Conservation (phyloP, 176 grass and related monocot genomes). For the Aegilops longissima region DNA sequence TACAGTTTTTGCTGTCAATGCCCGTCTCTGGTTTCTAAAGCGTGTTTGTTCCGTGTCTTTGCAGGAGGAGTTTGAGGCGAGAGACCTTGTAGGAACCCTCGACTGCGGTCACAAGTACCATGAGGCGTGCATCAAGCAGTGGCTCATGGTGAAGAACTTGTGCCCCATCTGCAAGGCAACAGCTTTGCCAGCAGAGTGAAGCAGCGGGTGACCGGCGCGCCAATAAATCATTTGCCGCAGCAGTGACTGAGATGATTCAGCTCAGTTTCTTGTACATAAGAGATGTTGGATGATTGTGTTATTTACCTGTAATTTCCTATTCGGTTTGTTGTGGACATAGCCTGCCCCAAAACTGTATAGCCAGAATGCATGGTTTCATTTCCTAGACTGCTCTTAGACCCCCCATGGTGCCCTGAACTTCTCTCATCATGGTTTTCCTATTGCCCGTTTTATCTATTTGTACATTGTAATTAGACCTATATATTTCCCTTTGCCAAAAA, state of each 20-base stretch:
- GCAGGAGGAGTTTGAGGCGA: conserved; percentile 54
- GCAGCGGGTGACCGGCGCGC: conserved; percentile 12
- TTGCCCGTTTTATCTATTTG: not conserved
- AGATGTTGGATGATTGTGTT: conserved; percentile 25
- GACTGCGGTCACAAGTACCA: conserved; percentile 61
- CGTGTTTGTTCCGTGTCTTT: conserved; percentile 15
- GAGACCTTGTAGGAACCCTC: conserved; percentile 49
- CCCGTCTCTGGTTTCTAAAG: not conserved
- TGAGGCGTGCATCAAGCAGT: conserved; percentile 54
- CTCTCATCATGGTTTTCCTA: conserved; percentile 27
- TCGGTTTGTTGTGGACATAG: conserved; percentile 26
- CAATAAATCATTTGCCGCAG: conserved; percentile 28
- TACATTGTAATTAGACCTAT: conserved; percentile 37
- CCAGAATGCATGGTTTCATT: conserved; percentile 7
- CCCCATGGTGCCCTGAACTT: conserved; percentile 22
- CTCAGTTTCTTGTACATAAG: conserved; percentile 48
- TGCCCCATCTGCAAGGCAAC: conserved; percentile 73
- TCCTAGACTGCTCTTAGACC: conserved; percentile 41
- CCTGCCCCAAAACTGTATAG: conserved; percentile 46
- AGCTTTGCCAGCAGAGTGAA: conserved; percentile 47
- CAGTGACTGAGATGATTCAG: conserved; percentile 12
- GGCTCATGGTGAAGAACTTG: conserved; percentile 62
- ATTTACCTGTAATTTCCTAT: conserved; percentile 27
- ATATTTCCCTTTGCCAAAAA: not conserved
- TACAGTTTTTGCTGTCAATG: not conserved